phyloP scores from a whole-genome alignment of 352 stramenopile species.

The Globisporangium perplexum region DNA sequence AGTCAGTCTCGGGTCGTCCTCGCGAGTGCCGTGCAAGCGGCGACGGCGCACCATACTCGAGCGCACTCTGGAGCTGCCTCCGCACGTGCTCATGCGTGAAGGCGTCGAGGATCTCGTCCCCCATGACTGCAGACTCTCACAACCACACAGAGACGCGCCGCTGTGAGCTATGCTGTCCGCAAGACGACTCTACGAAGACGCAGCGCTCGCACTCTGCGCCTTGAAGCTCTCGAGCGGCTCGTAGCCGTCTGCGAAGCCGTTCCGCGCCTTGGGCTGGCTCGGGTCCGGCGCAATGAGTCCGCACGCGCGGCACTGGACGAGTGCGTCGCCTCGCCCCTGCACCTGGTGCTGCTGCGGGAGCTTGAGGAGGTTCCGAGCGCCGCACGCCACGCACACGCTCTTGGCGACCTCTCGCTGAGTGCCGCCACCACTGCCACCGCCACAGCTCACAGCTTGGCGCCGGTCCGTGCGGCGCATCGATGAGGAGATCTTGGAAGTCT shows the following conservation, averaged over 20 bases:
- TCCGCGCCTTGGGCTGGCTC: slow-evolving; percentile 19
- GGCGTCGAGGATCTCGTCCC: slow-evolving; percentile 40
- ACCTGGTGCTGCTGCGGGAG: not conserved
- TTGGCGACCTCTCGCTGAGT: slow-evolving; percentile 14
- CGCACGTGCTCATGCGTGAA: slow-evolving; percentile 31
- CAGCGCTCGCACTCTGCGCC: slow-evolving; percentile 14
- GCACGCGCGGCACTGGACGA: slow-evolving; percentile 44
- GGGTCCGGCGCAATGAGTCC: slow-evolving; percentile 44
- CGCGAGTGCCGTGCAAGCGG: not conserved
- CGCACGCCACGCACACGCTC: slow-evolving; percentile 53
- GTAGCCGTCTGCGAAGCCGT: slow-evolving; percentile 21
- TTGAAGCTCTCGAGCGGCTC: slow-evolving; percentile 21
- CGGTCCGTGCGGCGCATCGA: slow-evolving; percentile 5
- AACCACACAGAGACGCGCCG: not conserved
- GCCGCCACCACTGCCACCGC: not conserved
- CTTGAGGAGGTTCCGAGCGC: slow-evolving; percentile 28
- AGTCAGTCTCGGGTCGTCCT: not conserved
- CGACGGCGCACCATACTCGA: slow-evolving; percentile 22
- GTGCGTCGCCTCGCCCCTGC: not conserved
- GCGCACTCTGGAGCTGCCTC: slow-evolving; percentile 31
- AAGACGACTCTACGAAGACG: too few species aligned
- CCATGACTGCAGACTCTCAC: slow-evolving; percentile 25
- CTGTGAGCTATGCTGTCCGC: too few species aligned
- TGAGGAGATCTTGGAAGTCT: not conserved
- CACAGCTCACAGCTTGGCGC: slow-evolving; percentile 4